Percentiles rank a stretch among this genome's conserved stretches.
Evolutionary conservation across 2,329 filamentous ascomycete genomes (phyloP).

Genomic region (Drechmeria coniospora): DNA sequence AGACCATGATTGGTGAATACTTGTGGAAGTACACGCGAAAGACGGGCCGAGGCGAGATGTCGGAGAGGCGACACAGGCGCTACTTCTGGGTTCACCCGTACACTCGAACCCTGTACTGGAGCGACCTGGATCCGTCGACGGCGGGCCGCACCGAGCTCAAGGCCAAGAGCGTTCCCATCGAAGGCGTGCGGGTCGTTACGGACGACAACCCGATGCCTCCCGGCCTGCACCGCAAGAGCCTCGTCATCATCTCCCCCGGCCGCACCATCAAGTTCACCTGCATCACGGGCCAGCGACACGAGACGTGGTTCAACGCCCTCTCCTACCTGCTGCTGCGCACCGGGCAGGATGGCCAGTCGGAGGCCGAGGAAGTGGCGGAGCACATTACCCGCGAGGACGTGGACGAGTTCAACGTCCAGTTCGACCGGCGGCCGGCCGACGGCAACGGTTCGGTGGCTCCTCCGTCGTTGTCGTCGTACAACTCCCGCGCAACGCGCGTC

Average conservation of each 20-base stretch:
- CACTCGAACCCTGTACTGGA: conserved; percentile 93
- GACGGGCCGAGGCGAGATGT: conserved; percentile 76
- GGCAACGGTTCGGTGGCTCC: conserved; percentile 35
- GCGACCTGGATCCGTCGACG: conserved; percentile 68
- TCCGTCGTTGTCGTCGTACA: conserved; percentile 64
- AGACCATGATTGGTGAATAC: conserved; percentile 99
- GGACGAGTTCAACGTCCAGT: conserved; percentile 68
- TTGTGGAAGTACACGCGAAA: conserved; percentile 98
- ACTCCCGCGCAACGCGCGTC: conserved; percentile 55
- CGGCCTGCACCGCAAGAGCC: conserved; percentile 83
- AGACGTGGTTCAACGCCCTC: conserved; percentile 96
- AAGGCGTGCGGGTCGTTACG: conserved; percentile 78
- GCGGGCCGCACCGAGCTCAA: conserved; percentile 62
- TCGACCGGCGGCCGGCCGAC: conserved; percentile 18
- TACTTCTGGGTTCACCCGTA: conserved; percentile 99
- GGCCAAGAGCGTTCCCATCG: conserved; percentile 84
- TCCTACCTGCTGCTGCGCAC: conserved; percentile 81
- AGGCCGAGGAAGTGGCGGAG: conserved; percentile 42
- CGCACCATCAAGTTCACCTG: conserved; percentile 89
- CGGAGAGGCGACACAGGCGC: conserved; percentile 74
- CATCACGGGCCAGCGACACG: conserved; percentile 81
- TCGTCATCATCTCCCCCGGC: conserved; percentile 79
- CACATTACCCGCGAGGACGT: conserved; percentile 47
- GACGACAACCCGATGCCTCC: conserved; percentile 94
- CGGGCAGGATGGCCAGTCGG: conserved; percentile 44